These are phyloP conservation scores for Pistacia atlantica DNA, from an alignment of 345 rosid genomes.

Conservation along the genomic window DNA sequence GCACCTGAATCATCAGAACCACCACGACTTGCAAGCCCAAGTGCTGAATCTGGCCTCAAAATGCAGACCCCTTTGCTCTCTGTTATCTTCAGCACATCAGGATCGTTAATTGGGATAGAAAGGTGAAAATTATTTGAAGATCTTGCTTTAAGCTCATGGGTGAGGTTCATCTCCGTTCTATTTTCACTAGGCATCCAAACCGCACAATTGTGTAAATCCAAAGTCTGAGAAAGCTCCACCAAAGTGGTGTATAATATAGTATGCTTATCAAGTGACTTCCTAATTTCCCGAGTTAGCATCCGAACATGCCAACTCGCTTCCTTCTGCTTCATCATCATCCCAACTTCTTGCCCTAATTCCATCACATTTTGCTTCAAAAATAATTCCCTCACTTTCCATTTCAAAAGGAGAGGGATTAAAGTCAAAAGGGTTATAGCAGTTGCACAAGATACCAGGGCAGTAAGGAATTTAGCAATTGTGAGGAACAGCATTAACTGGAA, in stretches of 20 bases:
- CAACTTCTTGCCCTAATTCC: conserved; percentile 90
- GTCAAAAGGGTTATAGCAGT: conserved; percentile 88
- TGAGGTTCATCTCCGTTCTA: conserved; percentile 67
- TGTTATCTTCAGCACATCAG: conserved; percentile 66
- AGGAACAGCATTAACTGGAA: conserved; percentile 81
- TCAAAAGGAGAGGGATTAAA: conserved; percentile 81
- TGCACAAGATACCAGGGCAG: conserved; percentile 90
- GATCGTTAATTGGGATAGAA: conserved; percentile 54
- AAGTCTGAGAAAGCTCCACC: conserved; percentile 87
- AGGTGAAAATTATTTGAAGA: conserved; percentile 35
- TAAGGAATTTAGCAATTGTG: conserved; percentile 73
- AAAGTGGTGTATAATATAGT: conserved; percentile 79
- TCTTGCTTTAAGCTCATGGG: conserved; percentile 60
- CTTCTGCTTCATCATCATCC: conserved; percentile 84
- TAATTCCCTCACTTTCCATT: conserved; percentile 90
- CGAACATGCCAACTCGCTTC: conserved; percentile 88
- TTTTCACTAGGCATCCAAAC: conserved; percentile 97
- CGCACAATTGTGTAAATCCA: conserved; percentile 80
- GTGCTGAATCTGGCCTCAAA: conserved; percentile 64
- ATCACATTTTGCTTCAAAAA: conserved; percentile 83
- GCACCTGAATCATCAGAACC: conserved; percentile 64
- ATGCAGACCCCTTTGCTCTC: conserved; percentile 62
- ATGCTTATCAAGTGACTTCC: conserved; percentile 90
- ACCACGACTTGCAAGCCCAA: conserved; percentile 69
- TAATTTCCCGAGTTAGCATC: conserved; percentile 81